Conservation (phyloP, 2,329 filamentous ascomycete genomes). For the Penicillium concentricum region DNA sequence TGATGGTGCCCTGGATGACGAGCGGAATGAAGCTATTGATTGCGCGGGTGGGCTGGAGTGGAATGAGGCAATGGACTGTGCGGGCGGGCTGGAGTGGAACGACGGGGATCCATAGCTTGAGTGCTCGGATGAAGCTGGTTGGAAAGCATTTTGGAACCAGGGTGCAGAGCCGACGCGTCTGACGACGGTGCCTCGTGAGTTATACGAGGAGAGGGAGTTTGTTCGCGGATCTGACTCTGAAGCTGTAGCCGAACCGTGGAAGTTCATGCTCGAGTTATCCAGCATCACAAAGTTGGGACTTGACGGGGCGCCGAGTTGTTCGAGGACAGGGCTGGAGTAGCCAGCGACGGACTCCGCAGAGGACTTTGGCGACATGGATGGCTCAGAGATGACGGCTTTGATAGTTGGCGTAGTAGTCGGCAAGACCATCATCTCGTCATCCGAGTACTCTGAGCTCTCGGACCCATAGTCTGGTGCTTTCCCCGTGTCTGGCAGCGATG, state of each 20-base stretch:
- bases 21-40: conserved; percentile 35
- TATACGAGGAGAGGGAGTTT: conserved; percentile 42
- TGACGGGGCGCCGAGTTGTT: conserved; percentile 38
- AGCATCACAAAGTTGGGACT: conserved; percentile 37
- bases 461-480: conserved; percentile 23
- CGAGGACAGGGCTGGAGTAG: conserved; percentile 44
- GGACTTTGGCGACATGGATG: conserved; percentile 27
- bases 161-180: conserved; percentile 35
- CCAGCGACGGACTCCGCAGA: conserved; percentile 24
- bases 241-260: conserved; percentile 33
- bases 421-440: conserved; percentile 35
- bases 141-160: conserved; percentile 36
- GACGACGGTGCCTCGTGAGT: conserved; percentile 43
- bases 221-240: conserved; percentile 35
- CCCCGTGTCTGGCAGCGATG: conserved; percentile 31
- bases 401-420: conserved; percentile 38
- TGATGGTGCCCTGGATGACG: conserved; percentile 32
- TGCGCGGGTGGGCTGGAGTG: conserved; percentile 42
- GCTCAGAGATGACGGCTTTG: conserved; percentile 36
- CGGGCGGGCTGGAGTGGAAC: conserved; percentile 43
- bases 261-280: conserved; percentile 36
- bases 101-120: conserved; percentile 37
- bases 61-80: conserved; percentile 35
- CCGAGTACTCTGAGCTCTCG: conserved; percentile 29
- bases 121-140: conserved; percentile 34